Evolutionary conservation across 176 grass and related monocot genomes (phyloP).

Genomic region (Avena atlantica): DNA sequence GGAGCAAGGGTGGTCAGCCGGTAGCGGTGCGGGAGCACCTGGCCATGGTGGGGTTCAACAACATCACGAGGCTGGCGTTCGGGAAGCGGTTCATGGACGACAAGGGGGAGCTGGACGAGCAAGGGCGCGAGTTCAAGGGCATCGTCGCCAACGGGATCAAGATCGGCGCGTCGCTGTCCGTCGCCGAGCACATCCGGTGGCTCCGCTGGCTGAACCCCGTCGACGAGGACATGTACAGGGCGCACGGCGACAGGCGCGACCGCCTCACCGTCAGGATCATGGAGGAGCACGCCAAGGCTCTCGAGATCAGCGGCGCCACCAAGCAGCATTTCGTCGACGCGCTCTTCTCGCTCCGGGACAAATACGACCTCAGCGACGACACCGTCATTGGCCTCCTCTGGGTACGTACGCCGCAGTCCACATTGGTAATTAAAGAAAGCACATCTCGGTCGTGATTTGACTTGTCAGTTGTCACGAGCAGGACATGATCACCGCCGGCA

Average conservation of each 20-base stretch:
- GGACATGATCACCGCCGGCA: constrained; percentile 69
- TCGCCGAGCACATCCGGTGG: constrained; percentile 20
- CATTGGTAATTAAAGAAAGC: neutral
- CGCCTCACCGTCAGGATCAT: constrained; percentile 32
- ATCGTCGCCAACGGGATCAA: constrained; percentile 74
- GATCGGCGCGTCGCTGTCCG: constrained; percentile 57
- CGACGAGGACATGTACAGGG: neutral
- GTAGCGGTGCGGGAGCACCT: neutral
- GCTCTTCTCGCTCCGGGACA: neutral
- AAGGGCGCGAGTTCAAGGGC: constrained; percentile 77
- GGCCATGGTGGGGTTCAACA: neutral
- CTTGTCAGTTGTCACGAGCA: constrained; percentile 6
- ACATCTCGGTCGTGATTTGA: neutral
- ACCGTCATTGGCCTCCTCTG: constrained; percentile 28
- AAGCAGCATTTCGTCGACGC: constrained; percentile 27
- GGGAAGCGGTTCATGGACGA: constrained; percentile 82
- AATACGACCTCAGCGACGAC: constrained; percentile 22
- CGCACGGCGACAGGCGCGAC: neutral
- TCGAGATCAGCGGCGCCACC: neutral
- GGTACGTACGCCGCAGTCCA: neutral
- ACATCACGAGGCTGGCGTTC: constrained; percentile 41
- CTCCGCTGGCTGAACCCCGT: neutral
- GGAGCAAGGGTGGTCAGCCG: neutral
- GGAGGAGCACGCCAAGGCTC: constrained; percentile 25
- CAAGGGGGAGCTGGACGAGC: constrained; percentile 60